Percentiles rank a stretch among this genome's conserved stretches.
phyloP scores from a whole-genome alignment of 805 yeast genomes.

The Myxozyma lipomycoides region DNA sequence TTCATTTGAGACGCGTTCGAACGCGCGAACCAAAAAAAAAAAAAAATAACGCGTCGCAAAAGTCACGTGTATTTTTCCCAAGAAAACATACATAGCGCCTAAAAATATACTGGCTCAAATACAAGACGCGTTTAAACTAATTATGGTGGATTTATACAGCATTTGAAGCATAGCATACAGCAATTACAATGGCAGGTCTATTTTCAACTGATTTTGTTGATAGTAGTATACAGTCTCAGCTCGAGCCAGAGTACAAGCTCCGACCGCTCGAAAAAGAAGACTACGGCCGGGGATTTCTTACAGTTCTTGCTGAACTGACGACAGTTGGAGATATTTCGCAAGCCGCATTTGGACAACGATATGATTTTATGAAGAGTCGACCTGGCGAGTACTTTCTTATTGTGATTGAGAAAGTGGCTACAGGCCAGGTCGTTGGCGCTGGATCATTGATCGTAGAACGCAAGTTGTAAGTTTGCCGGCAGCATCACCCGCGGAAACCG shows the following conservation, averaged over 20 bases:
- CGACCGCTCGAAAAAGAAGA: conserved; percentile 57
- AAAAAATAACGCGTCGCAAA: too few relatives aligned
- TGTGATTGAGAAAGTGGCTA: conserved; percentile 54
- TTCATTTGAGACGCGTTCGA: too few relatives aligned
- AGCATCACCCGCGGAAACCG: neutral
- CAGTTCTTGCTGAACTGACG: conserved; percentile 65
- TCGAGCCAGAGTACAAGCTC: conserved; percentile 56
- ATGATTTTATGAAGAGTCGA: conserved; percentile 55
- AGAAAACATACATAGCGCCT: too few relatives aligned
- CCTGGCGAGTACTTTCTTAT: conserved; percentile 58
- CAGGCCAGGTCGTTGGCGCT: conserved; percentile 65
- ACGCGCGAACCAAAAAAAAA: too few relatives aligned
- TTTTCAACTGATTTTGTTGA: neutral
- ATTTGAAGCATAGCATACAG: too few relatives aligned
- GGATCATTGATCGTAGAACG: conserved; percentile 78
- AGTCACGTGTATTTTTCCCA: too few relatives aligned
- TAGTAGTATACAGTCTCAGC: neutral
- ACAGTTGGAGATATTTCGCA: conserved; percentile 70
- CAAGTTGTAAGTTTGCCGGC: conserved; percentile 42
- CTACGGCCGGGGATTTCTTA: conserved; percentile 57
- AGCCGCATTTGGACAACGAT: conserved; percentile 47
- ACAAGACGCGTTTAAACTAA: too few relatives aligned
- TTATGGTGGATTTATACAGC: too few relatives aligned
- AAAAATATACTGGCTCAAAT: too few relatives aligned
- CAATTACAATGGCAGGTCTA: neutral